Percentiles rank a stretch among this genome's conserved stretches.
Evolutionary conservation across 257 asterid species (phyloP).

Genomic region (Solanum raphanifolium): DNA sequence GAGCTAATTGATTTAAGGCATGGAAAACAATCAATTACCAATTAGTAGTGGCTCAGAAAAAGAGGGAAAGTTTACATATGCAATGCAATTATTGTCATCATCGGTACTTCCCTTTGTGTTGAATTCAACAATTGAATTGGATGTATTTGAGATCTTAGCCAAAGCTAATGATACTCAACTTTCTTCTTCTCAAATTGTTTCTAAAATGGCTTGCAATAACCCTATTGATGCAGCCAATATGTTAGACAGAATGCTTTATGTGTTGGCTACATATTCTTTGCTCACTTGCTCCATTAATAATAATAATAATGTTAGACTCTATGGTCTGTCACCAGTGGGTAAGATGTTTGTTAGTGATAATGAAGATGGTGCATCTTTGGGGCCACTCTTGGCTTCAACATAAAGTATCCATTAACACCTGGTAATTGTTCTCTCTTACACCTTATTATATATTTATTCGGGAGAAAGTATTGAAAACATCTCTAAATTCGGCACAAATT

Average conservation of each 20-base stretch:
- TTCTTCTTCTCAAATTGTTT: slow-evolving; percentile 20
- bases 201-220: background rate
- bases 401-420: slow-evolving; percentile 2
- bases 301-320: background rate
- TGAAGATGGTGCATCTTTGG: slow-evolving; percentile 18
- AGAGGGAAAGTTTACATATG: slow-evolving; percentile 5
- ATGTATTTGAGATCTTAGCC: slow-evolving; percentile 22
- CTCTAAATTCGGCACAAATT: too few species aligned
- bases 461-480: too few species aligned
- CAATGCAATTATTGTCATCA: slow-evolving; percentile 4
- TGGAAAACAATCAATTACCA: too few species aligned
- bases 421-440: background rate
- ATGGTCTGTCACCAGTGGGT: slow-evolving; percentile 10
- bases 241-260: slow-evolving; percentile 25
- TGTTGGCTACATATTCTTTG: slow-evolving; percentile 12
- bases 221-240: slow-evolving; percentile 2
- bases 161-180: slow-evolving; percentile 3
- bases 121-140: slow-evolving; percentile 11
- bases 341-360: slow-evolving; percentile 10
- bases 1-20: too few species aligned
- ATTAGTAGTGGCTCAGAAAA: background rate
- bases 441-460: too few species aligned
- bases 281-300: slow-evolving; percentile 5
- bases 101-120: slow-evolving; percentile 16
- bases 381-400: slow-evolving; percentile 2